Conservation (phyloP, 2,329 filamentous ascomycete genomes). For the Aspergillus clavatus region DNA sequence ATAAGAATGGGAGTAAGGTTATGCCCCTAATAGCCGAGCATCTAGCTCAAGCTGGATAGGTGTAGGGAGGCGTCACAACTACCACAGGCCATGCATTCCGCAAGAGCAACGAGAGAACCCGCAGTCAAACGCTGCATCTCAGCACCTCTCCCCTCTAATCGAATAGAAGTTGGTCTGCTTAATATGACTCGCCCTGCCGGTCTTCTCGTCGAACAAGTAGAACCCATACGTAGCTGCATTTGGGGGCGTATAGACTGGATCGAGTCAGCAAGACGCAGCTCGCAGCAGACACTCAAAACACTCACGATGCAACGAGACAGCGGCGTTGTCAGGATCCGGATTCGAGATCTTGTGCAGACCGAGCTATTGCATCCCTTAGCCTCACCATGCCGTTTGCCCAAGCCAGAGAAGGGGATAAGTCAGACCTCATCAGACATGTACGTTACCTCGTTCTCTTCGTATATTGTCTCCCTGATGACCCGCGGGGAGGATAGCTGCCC, state of each 20-base stretch:
- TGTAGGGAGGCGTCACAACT: neutral
- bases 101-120: too few relatives aligned
- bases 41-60: neutral
- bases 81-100: too few relatives aligned
- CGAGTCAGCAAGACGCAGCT: neutral
- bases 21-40: neutral
- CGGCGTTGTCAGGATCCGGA: conserved; percentile 63
- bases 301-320: conserved; percentile 74
- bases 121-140: neutral
- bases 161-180: conserved; percentile 70
- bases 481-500: conserved; percentile 51
- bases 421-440: conserved; percentile 76
- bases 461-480: conserved; percentile 63
- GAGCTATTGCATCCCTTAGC: conserved; percentile 55
- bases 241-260: conserved; percentile 72
- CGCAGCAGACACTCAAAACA: conserved; percentile 9
- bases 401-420: neutral
- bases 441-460: conserved; percentile 68
- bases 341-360: conserved; percentile 82
- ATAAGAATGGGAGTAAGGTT: neutral
- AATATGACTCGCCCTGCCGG: conserved; percentile 68
- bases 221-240: conserved; percentile 81
- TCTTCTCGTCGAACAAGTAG: conserved; percentile 72
- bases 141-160: conserved; percentile 40
- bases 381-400: neutral